Evolutionary conservation across 139 green algal species (phyloP).

Genomic region (Chlorella vulgaris): DNA sequence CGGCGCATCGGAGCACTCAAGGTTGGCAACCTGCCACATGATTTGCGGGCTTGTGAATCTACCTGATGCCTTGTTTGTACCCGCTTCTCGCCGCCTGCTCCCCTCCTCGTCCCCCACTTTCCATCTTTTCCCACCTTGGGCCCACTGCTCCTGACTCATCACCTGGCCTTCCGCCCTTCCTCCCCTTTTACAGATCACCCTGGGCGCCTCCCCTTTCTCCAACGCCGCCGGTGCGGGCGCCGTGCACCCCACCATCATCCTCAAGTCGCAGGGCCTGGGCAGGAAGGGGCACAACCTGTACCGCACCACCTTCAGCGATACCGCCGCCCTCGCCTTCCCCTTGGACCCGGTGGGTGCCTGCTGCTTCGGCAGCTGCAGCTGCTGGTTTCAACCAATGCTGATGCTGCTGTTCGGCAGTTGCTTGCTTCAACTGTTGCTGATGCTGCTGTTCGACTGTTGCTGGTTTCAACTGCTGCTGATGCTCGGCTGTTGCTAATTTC

Average conservation of each 20-base stretch:
- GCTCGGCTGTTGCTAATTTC: no score
- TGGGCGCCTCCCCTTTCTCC: slow-evolving; percentile 11
- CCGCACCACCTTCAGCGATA: slow-evolving; percentile 32
- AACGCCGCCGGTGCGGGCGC: background rate
- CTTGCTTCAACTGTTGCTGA: no score
- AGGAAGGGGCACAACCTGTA: slow-evolving; percentile 37
- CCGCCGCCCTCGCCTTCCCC: slow-evolving; percentile 5
- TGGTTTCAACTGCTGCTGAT: no score
- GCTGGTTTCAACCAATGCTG: background rate
- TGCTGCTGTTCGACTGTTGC: no score
- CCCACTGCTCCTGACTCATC: background rate
- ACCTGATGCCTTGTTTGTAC: background rate
- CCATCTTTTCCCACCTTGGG: no score
- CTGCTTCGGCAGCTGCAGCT: background rate
- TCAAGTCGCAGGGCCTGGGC: slow-evolving; percentile 38
- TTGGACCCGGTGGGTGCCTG: background rate
- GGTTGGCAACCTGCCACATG: slow-evolving; percentile 66
- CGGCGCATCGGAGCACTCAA: slow-evolving; percentile 36
- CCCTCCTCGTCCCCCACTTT: no score
- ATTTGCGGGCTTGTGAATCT: slow-evolving; percentile 45
- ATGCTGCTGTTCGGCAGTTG: background rate
- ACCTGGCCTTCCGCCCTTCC: background rate
- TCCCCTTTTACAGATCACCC: background rate
- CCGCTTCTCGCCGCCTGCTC: background rate
- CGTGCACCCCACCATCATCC: slow-evolving; percentile 8